These are phyloP conservation scores for Phyllosticta citrichinensis DNA, from an alignment of 2,329 filamentous ascomycete genomes.

Conservation along the genomic window DNA sequence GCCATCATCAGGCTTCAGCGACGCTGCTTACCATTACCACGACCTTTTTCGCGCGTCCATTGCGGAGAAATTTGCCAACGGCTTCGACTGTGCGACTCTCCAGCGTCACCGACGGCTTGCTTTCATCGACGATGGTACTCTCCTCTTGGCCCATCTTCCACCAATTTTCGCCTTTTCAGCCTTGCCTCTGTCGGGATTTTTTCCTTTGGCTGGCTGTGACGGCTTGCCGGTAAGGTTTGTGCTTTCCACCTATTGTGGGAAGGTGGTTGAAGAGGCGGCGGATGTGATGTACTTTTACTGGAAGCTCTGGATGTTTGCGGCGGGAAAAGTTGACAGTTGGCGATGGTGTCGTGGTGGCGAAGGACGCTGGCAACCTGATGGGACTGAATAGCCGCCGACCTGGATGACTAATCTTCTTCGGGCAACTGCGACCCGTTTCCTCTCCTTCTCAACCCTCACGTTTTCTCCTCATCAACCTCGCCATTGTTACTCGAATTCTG, in stretches of 20 bases:
- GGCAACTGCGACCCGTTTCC: neutral
- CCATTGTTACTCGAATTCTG: no score
- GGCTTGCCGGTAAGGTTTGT: constrained; percentile 29
- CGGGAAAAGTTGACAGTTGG: neutral
- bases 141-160: constrained; percentile 77
- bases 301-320: neutral
- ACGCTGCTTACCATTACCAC: constrained; percentile 59
- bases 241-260: constrained; percentile 42
- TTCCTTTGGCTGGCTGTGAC: constrained; percentile 18
- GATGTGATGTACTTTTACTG: neutral
- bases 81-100: constrained; percentile 58
- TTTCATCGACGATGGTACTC: constrained; percentile 59
- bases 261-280: neutral
- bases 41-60: constrained; percentile 57
- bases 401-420: neutral
- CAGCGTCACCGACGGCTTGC: constrained; percentile 55
- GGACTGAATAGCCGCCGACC: no score
- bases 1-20: neutral
- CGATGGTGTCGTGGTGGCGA: neutral
- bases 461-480: no score
- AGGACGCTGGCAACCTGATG: neutral
- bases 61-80: constrained; percentile 70
- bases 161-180: constrained; percentile 13
- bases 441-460: no score
- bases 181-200: constrained; percentile 18